Evolutionary conservation across 352 stramenopile species (phyloP), one percentile per base, ranked within the genome.

Genomic region (Globisporangium alternatum): DNA sequence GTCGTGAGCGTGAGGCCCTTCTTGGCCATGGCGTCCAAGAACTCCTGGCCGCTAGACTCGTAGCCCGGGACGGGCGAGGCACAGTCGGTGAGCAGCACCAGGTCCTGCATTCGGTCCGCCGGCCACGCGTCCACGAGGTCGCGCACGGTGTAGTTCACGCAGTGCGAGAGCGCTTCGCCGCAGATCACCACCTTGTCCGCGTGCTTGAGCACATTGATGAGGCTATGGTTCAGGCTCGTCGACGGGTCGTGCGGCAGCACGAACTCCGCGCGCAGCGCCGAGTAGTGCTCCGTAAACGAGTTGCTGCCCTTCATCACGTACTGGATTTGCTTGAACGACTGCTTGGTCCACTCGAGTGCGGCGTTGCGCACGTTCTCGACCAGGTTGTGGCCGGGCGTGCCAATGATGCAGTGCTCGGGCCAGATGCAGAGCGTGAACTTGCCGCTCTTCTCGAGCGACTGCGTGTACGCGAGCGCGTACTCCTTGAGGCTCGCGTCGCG

Each of bases 321-420:
- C 58, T 90, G 84, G 54, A 97, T 82, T 22, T 71, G 72, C 65
- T 80, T 84, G 28, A 74, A 66, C 33, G 76, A 81, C 54, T 71
- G 51, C 68, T 85, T 84, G 52, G 80, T 86, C 95, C 95, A 98
- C 37, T 90, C 73, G 21, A 96, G 59, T 21, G 97, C 79, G 0
- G 93, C 95, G 5, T 79, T 69, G 49, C 88, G 78, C 35, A 99
- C 86, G 56, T 76, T 64, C 7, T 82, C 63, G 22, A 98, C 91
- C 2, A 99, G 80, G 45, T 83, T 88, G 74, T 99, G 94, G 30
- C 94, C 94, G 3, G 69, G 67, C 7, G 89, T 93, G 43, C 96
- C 96, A 56, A 98, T 91, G 37, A 99, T 72, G 79, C 97, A 99
- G 74, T 99, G 96, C 71, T 98, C 96, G 10, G 97, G 96, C 97